These are phyloP conservation scores for Leccinellum luteum DNA, from an alignment of 768 basidiomycete species.

Conservation along the genomic window DNA sequence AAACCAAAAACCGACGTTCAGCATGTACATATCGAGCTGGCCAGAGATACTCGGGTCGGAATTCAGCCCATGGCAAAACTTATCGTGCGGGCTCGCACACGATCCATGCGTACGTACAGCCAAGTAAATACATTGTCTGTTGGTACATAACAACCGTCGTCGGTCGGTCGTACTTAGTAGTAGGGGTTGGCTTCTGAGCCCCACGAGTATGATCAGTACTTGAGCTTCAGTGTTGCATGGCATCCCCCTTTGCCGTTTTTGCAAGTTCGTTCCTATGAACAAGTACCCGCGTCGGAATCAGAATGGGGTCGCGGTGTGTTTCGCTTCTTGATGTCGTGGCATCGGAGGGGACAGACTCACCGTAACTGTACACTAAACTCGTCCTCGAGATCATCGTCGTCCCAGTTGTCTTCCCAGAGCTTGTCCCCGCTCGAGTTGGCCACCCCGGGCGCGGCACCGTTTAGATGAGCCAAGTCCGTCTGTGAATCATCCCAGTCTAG, in stretches of 20 bases:
- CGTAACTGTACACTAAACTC: constrained; percentile 95
- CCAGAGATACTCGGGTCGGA: neutral
- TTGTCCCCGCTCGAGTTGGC: constrained; percentile 84
- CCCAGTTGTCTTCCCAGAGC: constrained; percentile 99
- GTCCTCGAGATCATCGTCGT: constrained; percentile 98
- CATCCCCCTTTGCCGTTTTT: constrained; percentile 50
- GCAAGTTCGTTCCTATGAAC: constrained; percentile 56
- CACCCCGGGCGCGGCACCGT: constrained; percentile 67
- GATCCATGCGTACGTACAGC: neutral
- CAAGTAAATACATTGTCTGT: neutral
- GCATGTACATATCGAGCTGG: neutral
- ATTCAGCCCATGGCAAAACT: neutral
- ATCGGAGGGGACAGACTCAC: constrained; percentile 43
- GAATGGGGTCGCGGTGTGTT: neutral
- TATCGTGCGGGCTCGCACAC: neutral
- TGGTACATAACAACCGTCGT: constrained; percentile 5
- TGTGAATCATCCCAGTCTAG: constrained; percentile 86
- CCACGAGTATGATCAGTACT: neutral
- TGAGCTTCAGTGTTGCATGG: constrained; percentile 51
- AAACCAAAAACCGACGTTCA: too few relatives aligned
- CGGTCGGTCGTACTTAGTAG: neutral
- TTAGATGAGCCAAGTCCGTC: constrained; percentile 78
- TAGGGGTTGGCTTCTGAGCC: neutral
- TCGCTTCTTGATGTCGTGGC: neutral
- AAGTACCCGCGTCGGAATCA: neutral